Base-by-base conservation (phyloP, 805 yeast species). In the Diddensiella santjacobensis region DNA sequence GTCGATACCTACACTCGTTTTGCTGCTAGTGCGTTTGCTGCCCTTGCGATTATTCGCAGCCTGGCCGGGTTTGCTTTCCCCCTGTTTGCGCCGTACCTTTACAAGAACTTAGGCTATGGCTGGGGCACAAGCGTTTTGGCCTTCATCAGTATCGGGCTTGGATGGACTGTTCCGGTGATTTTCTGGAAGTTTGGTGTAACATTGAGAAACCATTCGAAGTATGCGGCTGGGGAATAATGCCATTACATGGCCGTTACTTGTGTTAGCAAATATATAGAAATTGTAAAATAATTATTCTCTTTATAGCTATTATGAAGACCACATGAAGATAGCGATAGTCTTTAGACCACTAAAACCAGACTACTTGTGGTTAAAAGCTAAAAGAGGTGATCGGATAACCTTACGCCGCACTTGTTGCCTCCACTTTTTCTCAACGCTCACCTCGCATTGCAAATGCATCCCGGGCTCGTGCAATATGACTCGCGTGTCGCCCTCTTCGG, bases 71-170 rank as follows among this genome's bases (percentile, higher is more conserved):
- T 81, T 48, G 71, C 76, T 10, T 82, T 85, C 67, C 93, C 88
- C 5, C 66, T 82, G 29, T 80, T 81, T 62, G 85, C 83, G 2
- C 67, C 72, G 10, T 66, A 72, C 4, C 75, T 83, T 81, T 83
- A 79, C 60, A 64, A 64, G 36, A 54, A 52, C 10, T 61, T 84
- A 30, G 81, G 82, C 23, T 80, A 79, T 55, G 87, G 86, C 3
- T 83, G 87, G 87, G 86, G 86, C 20, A 76, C 77, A 58, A 73
- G 84, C 0, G 60, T 83, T 55, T 76, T 80, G 59, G 88, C 75
- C 0, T 70, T 81, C 36, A 62, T 81, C 40, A 83, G 77, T 3
- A 48, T 80, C 6, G 72, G 71, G 0, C 64, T 81, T 44, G 85
- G 87, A 8, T 63, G 80, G 10, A 87, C 88, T 1, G 63, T 63